A percentile compares a stretch with the other conserved stretches of the same genome.
Conservation (phyloP, 2,329 filamentous ascomycete genomes). For the Sclerotinia minor region DNA sequence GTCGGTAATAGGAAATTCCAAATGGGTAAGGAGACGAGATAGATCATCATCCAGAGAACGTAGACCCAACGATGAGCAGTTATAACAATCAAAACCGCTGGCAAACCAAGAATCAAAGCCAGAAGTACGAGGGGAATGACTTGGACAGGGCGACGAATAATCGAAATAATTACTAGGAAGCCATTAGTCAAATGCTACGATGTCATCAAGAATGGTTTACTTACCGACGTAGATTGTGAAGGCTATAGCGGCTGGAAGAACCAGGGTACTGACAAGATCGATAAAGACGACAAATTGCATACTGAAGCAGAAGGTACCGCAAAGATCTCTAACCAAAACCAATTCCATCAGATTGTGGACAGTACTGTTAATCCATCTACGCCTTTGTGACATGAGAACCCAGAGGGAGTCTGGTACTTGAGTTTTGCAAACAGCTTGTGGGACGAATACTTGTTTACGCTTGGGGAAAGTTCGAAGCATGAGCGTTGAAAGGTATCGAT, state of each 20-base stretch:
- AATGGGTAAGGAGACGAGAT: slow-evolving; percentile 85
- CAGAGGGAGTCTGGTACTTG: slow-evolving; percentile 91
- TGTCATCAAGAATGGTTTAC: slow-evolving; percentile 42
- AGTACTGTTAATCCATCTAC: slow-evolving; percentile 99
- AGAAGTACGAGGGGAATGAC: slow-evolving; percentile 89
- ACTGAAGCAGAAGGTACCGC: slow-evolving; percentile 98
- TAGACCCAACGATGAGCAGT: slow-evolving; percentile 94
- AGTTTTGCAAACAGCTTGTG: slow-evolving; percentile 98
- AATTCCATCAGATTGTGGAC: slow-evolving; percentile 99
- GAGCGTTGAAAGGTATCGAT: slow-evolving; percentile 92
- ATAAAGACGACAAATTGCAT: slow-evolving; percentile 99
- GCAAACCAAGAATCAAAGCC: slow-evolving; percentile 87
- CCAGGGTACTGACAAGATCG: slow-evolving; percentile 90
- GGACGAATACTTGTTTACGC: slow-evolving; percentile 97
- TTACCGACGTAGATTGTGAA: slow-evolving; percentile 96
- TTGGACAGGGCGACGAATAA: slow-evolving; percentile 73
- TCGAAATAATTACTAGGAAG: slow-evolving; percentile 74
- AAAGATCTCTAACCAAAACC: slow-evolving; percentile 90
- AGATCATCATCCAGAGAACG: slow-evolving; percentile 95
- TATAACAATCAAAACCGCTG: slow-evolving; percentile 84
- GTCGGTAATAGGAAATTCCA: slow-evolving; percentile 96
- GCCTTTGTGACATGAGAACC: slow-evolving; percentile 88
- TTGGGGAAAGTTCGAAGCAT: slow-evolving; percentile 99
- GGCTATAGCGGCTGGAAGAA: slow-evolving; percentile 91
- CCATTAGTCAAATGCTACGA: slow-evolving; percentile 27